Conservation (phyloP, 352 stramenopile species). For the Pythium periplocum region DNA sequence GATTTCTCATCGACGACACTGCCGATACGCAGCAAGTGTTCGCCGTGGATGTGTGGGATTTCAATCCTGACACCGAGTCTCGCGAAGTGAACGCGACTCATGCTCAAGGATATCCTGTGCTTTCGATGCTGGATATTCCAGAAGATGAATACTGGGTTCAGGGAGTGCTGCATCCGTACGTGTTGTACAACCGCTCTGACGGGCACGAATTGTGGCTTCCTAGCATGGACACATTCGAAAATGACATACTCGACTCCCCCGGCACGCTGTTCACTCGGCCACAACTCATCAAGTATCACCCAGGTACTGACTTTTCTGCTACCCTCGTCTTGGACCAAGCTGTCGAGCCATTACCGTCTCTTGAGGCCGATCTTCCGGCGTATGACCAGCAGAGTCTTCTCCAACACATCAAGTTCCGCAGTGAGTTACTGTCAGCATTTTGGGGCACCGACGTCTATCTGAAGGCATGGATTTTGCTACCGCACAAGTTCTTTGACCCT, state of each 20-base stretch:
- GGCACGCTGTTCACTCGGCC: constrained; percentile 56
- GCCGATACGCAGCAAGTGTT: constrained; percentile 53
- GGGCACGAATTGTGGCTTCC: constrained; percentile 38
- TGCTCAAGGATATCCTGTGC: constrained; percentile 38
- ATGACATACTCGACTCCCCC: constrained; percentile 42
- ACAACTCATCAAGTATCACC: constrained; percentile 38
- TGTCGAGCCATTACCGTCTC: constrained; percentile 24
- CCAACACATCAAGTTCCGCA: constrained; percentile 64
- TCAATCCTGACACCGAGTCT: constrained; percentile 25
- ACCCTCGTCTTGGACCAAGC: constrained; percentile 46
- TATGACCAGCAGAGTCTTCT: constrained; percentile 46
- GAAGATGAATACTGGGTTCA: constrained; percentile 61
- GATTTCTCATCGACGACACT: constrained; percentile 43
- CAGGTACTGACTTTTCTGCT: constrained; percentile 23
- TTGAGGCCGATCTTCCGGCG: constrained; percentile 15
- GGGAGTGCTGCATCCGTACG: constrained; percentile 53
- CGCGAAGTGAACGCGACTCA: constrained; percentile 41
- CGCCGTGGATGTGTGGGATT: constrained; percentile 53
- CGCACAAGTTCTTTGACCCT: constrained; percentile 57
- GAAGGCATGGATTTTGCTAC: constrained; percentile 67
- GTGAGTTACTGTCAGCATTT: constrained; percentile 49
- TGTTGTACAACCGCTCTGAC: constrained; percentile 60
- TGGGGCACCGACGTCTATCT: constrained; percentile 67
- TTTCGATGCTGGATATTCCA: constrained; percentile 34
- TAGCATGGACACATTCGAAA: constrained; percentile 52